Evolutionary conservation across 768 basidiomycete species (phyloP).

Genomic region (Russula griseocarnosa): DNA sequence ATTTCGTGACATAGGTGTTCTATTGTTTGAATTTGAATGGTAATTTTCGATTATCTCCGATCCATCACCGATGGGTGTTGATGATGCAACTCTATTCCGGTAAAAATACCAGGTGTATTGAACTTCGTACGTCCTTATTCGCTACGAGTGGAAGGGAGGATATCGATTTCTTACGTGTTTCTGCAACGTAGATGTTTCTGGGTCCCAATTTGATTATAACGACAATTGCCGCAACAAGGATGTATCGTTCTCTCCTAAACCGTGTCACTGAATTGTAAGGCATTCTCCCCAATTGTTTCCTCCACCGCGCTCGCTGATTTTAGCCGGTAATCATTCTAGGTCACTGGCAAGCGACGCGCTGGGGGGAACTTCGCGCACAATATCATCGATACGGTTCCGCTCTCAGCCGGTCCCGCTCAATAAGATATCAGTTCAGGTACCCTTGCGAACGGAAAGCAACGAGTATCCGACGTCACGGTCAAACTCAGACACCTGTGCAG

Average conservation of each 20-base stretch:
- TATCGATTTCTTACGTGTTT: background rate
- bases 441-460: background rate
- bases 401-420: background rate
- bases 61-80: background rate
- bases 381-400: background rate
- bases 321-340: background rate
- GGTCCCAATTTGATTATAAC: background rate
- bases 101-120: background rate
- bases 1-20: slow-evolving; percentile 1
- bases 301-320: background rate
- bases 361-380: no score
- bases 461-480: background rate
- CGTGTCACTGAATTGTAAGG: background rate
- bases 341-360: no score
- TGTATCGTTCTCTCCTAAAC: background rate
- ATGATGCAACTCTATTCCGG: background rate
- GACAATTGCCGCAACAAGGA: background rate
- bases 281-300: background rate
- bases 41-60: background rate
- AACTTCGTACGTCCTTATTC: background rate
- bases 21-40: slow-evolving; percentile 14
- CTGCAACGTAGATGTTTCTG: background rate
- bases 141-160: background rate
- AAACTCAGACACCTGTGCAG: background rate
- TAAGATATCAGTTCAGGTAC: background rate